These are phyloP conservation scores for Rhizophora apiculata DNA, from an alignment of 345 rosid species.

Conservation along the genomic window DNA sequence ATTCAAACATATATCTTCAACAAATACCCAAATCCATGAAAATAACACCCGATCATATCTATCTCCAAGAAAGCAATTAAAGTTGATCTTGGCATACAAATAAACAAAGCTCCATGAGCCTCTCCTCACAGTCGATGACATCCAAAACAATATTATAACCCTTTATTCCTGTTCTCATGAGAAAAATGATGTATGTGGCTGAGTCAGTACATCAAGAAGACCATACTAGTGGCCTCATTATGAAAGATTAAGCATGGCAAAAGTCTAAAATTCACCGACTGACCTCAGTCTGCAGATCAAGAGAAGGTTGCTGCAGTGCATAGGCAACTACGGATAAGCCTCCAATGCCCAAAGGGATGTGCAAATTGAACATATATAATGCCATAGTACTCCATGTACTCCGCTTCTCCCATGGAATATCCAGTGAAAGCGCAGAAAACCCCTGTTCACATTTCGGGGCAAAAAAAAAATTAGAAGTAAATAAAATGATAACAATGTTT, in stretches of 20 bases:
- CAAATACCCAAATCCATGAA: too few relatives aligned
- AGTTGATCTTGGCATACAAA: background rate
- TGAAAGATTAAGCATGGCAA: too few relatives aligned
- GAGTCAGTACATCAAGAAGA: too few relatives aligned
- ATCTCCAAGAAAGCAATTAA: too few relatives aligned
- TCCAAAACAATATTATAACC: background rate
- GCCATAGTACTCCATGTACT: slow-evolving; percentile 69
- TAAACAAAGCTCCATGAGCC: background rate
- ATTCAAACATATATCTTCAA: too few relatives aligned
- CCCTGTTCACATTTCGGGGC: slow-evolving; percentile 26
- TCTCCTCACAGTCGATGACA: background rate
- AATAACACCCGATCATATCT: too few relatives aligned
- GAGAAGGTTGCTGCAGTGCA: slow-evolving; percentile 49
- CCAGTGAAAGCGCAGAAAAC: slow-evolving; percentile 52
- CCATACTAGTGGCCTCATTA: too few relatives aligned
- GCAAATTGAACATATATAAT: slow-evolving; percentile 70
- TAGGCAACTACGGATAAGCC: slow-evolving; percentile 70
- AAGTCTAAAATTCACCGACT: slow-evolving; percentile 14
- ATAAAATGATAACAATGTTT: background rate
- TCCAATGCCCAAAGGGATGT: slow-evolving; percentile 76
- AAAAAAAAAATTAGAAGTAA: background rate
- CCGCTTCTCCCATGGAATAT: slow-evolving; percentile 63
- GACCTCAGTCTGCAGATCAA: slow-evolving; percentile 79
- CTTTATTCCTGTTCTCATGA: background rate
- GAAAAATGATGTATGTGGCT: too few relatives aligned